Evolutionary conservation across 345 rosid genomes (phyloP).

Genomic region (Cochlearia excelsa): DNA sequence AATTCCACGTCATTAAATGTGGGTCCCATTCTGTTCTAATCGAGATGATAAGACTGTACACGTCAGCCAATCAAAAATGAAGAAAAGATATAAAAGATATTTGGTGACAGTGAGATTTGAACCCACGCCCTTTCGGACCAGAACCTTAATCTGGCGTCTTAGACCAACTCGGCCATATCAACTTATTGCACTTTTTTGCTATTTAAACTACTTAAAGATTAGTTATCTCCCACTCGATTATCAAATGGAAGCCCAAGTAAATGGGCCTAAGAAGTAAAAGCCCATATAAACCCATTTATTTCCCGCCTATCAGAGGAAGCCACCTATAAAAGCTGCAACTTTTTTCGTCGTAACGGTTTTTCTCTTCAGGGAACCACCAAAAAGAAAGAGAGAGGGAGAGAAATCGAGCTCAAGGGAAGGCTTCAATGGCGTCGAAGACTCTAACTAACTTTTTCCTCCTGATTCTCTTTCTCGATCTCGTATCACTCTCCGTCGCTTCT

Average conservation of each 20-base stretch:
- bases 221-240: no score
- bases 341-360: conserved; percentile 22
- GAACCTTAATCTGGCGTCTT: conserved; percentile 99
- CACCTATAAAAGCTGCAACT: conserved; percentile 5
- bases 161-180: conserved; percentile 99
- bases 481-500: conserved; percentile 27
- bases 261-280: conserved; percentile 3
- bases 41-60: conserved; percentile 23
- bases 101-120: conserved; percentile 96
- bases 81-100: not conserved
- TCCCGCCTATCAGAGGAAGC: conserved; percentile 18
- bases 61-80: not conserved
- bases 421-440: conserved; percentile 35
- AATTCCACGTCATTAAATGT: conserved; percentile 21
- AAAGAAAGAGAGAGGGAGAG: conserved; percentile 8
- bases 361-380: conserved; percentile 14
- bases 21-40: not conserved
- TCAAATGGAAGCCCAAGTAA: no score
- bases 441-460: conserved; percentile 20
- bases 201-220: no score
- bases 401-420: no score
- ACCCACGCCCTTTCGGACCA: conserved; percentile 99
- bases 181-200: no score
- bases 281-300: conserved; percentile 14
- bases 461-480: not conserved